Evolutionary conservation across 139 green algal species (phyloP), one percentile per base, ranked within the genome.

Genomic region (Coelastrella sp.): DNA sequence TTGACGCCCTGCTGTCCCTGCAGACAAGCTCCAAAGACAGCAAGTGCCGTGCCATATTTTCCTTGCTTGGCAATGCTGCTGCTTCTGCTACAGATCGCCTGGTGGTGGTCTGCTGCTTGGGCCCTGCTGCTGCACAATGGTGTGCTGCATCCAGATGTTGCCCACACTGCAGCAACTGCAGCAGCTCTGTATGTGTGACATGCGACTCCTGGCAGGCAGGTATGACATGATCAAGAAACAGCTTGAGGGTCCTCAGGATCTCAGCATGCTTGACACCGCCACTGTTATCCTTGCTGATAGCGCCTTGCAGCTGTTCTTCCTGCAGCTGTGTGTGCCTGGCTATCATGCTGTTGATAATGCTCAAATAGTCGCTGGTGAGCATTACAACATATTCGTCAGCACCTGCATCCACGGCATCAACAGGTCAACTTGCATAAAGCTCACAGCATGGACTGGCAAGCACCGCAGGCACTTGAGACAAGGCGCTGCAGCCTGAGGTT

Each of bases 361-460:
- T 22, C 8, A 78, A 10, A 20, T 90, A 90, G 25, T 90, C 86
- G 8, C n/a, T 19, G 6, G 75, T 78, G 4, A 90, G 86, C 73
- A 90, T 8, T 17, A 85, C 25, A 12, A 84, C 75, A 78, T 85
- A 84, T 35, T 90, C 86, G n/a, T 90, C 86, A 81, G 84, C 84
- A 70, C 84, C 84, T 88, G 84, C 81, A 57, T 12, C 10, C 56
- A 72, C 12, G 63, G 63, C 63, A 72, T 22, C 63, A 72, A 72
- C 4, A 14, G 63, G 63, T 22, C 63, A 72, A 49, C 35, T 49
- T 49, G 35, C 35, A 49, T 49, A 49, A 49, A 49, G 35, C 35
- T 49, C 35, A 49, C 35, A 49, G 35, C 35, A 49, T 49, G 35
- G 35, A 49, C 35, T 49, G 35, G 35, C 35, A 49, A 49, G 35